phyloP scores from a whole-genome alignment of 495 filamentous ascomycete species.

The Tuber umbilicatum region DNA sequence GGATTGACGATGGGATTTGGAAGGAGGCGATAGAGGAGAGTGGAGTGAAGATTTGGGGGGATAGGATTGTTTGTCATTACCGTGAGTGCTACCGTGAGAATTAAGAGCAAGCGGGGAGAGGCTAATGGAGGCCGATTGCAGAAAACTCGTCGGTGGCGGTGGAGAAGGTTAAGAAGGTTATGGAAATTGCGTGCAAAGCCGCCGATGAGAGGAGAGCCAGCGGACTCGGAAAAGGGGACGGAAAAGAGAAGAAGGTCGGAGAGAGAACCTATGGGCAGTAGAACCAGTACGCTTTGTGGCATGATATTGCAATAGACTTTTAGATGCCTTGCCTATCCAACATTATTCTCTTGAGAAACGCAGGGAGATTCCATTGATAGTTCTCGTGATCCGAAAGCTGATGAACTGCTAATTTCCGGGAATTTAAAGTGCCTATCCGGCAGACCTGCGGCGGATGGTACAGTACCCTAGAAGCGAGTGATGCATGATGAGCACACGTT shows the following conservation, averaged over 20 bases:
- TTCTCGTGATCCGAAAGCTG: background rate
- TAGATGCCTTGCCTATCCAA: background rate
- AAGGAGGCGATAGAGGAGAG: constrained; percentile 48
- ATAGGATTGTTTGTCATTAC: constrained; percentile 59
- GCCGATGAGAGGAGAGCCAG: constrained; percentile 11
- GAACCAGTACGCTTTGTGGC: background rate
- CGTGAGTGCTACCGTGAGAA: constrained; percentile 33
- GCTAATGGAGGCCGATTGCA: constrained; percentile 3
- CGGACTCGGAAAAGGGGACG: background rate
- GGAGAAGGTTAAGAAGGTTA: constrained; percentile 47
- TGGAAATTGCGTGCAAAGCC: constrained; percentile 43
- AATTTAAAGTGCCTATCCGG: background rate
- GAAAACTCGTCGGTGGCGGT: constrained; percentile 54
- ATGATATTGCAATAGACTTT: background rate
- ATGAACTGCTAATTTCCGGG: background rate
- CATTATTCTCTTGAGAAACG: background rate
- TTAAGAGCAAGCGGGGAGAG: background rate
- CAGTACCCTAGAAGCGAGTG: background rate
- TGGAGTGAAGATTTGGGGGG: constrained; percentile 51
- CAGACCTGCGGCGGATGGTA: background rate
- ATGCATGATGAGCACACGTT: background rate
- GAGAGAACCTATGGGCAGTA: background rate
- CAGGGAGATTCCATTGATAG: background rate
- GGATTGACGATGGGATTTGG: constrained; percentile 48
- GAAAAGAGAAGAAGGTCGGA: background rate